Conservation (phyloP, 2,329 filamentous ascomycete genomes). For the Colletotrichum orbiculare region DNA sequence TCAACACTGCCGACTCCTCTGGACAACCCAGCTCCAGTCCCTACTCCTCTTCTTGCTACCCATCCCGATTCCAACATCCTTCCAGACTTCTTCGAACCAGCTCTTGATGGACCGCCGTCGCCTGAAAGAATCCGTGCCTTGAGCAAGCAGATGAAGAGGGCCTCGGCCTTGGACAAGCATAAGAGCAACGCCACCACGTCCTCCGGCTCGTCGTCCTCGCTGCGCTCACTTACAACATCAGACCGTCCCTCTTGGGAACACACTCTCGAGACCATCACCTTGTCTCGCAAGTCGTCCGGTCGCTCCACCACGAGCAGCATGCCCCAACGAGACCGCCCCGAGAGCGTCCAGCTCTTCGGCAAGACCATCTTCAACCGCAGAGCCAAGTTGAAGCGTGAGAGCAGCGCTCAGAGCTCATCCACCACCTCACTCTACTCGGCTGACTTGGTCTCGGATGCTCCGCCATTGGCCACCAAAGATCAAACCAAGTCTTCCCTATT, state of each 20-base stretch:
- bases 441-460: slow-evolving; percentile 53
- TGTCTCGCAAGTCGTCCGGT: slow-evolving; percentile 68
- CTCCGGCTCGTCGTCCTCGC: slow-evolving; percentile 64
- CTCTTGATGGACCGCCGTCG: slow-evolving; percentile 70
- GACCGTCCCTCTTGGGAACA: slow-evolving; percentile 61
- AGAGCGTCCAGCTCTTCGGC: slow-evolving; percentile 69
- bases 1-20: slow-evolving; percentile 24
- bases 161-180: slow-evolving; percentile 60
- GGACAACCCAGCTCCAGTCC: slow-evolving; percentile 4
- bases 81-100: slow-evolving; percentile 64
- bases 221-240: slow-evolving; percentile 59
- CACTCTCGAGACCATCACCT: slow-evolving; percentile 56
- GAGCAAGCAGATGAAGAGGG: slow-evolving; percentile 68
- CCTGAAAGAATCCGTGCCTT: slow-evolving; percentile 69
- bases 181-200: slow-evolving; percentile 61
- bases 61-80: slow-evolving; percentile 38
- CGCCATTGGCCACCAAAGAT: slow-evolving; percentile 51
- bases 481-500: slow-evolving; percentile 63
- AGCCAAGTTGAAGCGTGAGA: slow-evolving; percentile 62
- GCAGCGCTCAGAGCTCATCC: slow-evolving; percentile 59
- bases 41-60: slow-evolving; percentile 26
- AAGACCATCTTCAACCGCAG: slow-evolving; percentile 69
- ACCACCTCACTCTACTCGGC: slow-evolving; percentile 60
- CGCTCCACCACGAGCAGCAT: slow-evolving; percentile 65
- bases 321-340: slow-evolving; percentile 64